Conservation (phyloP, 306 rosid genomes). For the Fragaria nilgerrensis region DNA sequence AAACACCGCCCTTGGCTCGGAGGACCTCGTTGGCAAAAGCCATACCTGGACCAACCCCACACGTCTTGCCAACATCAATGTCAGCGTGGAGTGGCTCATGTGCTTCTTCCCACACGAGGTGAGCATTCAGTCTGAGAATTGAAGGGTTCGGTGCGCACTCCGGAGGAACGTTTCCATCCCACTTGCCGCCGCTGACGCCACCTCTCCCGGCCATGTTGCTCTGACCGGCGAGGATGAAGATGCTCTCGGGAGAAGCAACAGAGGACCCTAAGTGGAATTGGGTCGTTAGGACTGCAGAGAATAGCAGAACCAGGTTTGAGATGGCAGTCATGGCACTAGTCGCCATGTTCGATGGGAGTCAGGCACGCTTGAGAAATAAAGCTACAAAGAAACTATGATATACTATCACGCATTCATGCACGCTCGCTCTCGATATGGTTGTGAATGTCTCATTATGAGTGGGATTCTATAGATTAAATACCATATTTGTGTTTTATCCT, state of each 20-base stretch:
- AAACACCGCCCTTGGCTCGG: neutral
- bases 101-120: constrained; percentile 53
- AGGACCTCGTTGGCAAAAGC: constrained; percentile 53
- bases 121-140: constrained; percentile 29
- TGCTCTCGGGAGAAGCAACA: neutral
- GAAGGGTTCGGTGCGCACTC: constrained; percentile 38
- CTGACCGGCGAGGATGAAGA: constrained; percentile 58
- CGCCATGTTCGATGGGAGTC: neutral
- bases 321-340: neutral
- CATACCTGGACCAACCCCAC: constrained; percentile 68
- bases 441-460: neutral
- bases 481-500: neutral
- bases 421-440: too few relatives aligned
- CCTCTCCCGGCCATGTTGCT: constrained; percentile 83
- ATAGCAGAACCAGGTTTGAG: neutral
- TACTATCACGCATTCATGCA: neutral
- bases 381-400: neutral
- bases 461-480: neutral
- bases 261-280: neutral
- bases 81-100: constrained; percentile 57
- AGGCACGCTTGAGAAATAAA: neutral
- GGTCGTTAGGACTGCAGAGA: neutral
- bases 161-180: constrained; percentile 37
- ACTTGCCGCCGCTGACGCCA: constrained; percentile 33
- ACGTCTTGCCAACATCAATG: constrained; percentile 43